Evolutionary conservation across 768 basidiomycete genomes (phyloP).

Genomic region (Russula sp.): DNA sequence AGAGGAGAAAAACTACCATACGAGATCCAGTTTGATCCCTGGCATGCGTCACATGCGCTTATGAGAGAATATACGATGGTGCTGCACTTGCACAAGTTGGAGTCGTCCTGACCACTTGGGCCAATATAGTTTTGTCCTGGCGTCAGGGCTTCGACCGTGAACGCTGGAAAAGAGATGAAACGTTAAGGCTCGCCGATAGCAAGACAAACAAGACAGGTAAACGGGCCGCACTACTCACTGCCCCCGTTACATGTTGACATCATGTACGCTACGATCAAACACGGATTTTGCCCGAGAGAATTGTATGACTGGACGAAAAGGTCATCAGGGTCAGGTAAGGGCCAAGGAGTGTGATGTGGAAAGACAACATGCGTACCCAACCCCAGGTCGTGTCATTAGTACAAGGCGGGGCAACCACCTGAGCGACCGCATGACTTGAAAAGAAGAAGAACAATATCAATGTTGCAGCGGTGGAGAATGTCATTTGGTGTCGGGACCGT

Average conservation of each 20-base stretch:
- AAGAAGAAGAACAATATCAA: background rate
- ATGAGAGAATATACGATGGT: background rate
- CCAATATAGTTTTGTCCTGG: background rate
- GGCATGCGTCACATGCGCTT: conserved; percentile 16
- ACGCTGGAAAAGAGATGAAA: background rate
- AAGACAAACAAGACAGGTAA: background rate
- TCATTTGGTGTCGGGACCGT: background rate
- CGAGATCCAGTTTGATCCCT: background rate
- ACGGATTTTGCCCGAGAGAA: background rate
- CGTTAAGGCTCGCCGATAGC: background rate
- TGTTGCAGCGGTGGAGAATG: background rate
- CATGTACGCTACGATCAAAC: background rate
- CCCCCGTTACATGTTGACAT: background rate
- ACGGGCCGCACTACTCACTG: background rate
- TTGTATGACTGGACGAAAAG: background rate
- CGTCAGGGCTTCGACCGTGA: background rate
- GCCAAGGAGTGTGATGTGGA: background rate
- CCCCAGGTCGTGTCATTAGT: background rate
- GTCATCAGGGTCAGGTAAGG: background rate
- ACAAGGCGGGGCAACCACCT: background rate
- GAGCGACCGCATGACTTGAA: background rate
- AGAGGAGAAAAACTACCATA: background rate
- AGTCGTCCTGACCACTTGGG: background rate
- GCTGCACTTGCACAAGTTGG: conserved; percentile 9
- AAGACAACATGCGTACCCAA: background rate